phyloP scores from a whole-genome alignment of 371 early-diverging fungal species.

The Chytridium lagenaria region DNA sequence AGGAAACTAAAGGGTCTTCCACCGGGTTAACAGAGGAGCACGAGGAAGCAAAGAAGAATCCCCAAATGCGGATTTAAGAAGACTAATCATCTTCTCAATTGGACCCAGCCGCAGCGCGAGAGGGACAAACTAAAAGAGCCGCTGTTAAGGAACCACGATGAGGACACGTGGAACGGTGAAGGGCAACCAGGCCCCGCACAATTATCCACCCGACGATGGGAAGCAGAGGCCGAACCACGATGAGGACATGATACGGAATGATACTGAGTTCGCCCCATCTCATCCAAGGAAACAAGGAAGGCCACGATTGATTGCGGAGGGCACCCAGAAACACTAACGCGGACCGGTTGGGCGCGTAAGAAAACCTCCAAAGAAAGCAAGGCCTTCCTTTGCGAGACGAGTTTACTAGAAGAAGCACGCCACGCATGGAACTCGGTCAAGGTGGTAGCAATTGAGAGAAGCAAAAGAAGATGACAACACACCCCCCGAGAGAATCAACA shows the following conservation, averaged over 20 bases:
- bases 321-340: no score
- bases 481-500: no score
- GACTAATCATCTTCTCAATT: neutral
- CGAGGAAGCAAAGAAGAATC: neutral
- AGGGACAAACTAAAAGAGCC: neutral
- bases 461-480: no score
- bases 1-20: neutral
- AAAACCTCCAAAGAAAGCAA: no score
- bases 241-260: neutral
- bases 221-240: neutral
- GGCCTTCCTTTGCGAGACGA: no score
- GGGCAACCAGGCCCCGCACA: neutral
- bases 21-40: neutral
- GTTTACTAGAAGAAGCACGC: no score
- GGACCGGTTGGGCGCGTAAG: no score
- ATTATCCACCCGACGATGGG: neutral
- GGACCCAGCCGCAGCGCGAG: neutral
- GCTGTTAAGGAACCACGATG: neutral
- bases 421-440: neutral
- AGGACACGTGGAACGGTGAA: neutral
- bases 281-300: no score
- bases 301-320: no score
- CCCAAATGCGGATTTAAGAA: neutral
- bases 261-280: neutral
- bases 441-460: no score